Conservation (phyloP, 257 asterid species). For the Solanum chmielewskii region DNA sequence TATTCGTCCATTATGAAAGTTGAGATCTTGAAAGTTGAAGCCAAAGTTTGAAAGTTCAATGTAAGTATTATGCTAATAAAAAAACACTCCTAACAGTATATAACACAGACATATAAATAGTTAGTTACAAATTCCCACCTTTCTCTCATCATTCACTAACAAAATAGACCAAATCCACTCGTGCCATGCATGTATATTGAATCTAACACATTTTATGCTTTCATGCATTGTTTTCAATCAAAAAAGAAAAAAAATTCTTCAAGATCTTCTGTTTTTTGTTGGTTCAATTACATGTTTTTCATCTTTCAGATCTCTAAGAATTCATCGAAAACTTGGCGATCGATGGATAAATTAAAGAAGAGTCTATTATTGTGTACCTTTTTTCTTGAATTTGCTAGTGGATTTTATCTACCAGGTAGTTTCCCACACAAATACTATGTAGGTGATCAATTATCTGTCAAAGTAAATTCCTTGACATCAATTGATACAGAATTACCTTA, state of each 20-base stretch:
- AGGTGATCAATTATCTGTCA: slow-evolving; percentile 12
- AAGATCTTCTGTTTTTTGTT: neutral
- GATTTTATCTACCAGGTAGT: slow-evolving; percentile 20
- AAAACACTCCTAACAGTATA: rapidly evolving
- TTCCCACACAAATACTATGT: slow-evolving; percentile 12
- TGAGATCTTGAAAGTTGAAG: too few relatives aligned
- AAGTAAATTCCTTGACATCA: slow-evolving; percentile 15
- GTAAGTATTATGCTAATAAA: too few relatives aligned
- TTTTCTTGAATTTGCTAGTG: neutral
- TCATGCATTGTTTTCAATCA: neutral
- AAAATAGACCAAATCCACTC: neutral
- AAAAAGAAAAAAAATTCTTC: neutral
- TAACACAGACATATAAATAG: neutral
- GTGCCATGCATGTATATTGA: neutral
- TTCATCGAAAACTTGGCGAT: neutral
- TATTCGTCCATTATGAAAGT: too few relatives aligned
- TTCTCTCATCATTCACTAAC: neutral
- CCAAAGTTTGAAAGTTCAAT: rapidly evolving
- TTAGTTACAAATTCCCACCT: neutral
- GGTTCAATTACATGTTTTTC: neutral
- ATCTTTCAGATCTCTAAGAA: neutral
- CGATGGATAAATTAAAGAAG: slow-evolving; percentile 5
- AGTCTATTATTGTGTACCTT: neutral
- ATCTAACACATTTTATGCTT: neutral
- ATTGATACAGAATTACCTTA: slow-evolving; percentile 16